Conservation (phyloP, 257 asterid genomes). For the Gentiana macrophylla region DNA sequence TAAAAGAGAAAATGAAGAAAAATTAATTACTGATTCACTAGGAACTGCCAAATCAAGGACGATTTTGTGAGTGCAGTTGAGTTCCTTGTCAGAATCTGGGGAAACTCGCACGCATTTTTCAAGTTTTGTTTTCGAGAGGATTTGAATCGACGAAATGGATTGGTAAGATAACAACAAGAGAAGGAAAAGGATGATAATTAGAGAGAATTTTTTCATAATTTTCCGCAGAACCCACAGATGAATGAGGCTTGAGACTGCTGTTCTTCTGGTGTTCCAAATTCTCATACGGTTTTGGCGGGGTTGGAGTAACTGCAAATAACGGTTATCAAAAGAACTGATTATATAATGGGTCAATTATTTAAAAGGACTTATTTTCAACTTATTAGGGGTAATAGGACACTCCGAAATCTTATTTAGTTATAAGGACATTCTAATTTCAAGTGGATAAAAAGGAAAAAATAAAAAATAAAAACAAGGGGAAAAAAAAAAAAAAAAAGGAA, state of each 20-base stretch:
- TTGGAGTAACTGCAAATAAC: conserved; percentile 15
- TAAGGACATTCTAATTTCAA: no score
- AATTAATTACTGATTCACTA: conserved; percentile 51
- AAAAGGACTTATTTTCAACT: no score
- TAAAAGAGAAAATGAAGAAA: no score
- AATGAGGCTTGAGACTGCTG: no score
- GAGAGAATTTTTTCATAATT: conserved; percentile 37
- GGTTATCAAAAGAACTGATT: not conserved
- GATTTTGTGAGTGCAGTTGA: conserved; percentile 71
- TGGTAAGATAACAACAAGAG: conserved; percentile 16
- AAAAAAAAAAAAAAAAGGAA: no score
- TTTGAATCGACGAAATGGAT: conserved; percentile 26
- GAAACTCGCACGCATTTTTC: conserved; percentile 69
- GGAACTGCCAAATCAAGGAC: conserved; percentile 84
- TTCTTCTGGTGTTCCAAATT: no score
- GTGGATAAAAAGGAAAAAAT: no score
- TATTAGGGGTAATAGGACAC: no score
- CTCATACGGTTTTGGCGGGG: conserved; percentile 18
- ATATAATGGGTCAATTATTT: no score
- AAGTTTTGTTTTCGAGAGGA: conserved; percentile 75
- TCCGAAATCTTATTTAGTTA: no score
- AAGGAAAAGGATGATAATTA: conserved; percentile 9
- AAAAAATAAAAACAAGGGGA: no score
- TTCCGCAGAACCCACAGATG: not conserved
- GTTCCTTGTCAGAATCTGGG: conserved; percentile 27